phyloP scores from a whole-genome alignment of 2,329 filamentous ascomycete genomes.

The Drechslerella stenobrocha region DNA sequence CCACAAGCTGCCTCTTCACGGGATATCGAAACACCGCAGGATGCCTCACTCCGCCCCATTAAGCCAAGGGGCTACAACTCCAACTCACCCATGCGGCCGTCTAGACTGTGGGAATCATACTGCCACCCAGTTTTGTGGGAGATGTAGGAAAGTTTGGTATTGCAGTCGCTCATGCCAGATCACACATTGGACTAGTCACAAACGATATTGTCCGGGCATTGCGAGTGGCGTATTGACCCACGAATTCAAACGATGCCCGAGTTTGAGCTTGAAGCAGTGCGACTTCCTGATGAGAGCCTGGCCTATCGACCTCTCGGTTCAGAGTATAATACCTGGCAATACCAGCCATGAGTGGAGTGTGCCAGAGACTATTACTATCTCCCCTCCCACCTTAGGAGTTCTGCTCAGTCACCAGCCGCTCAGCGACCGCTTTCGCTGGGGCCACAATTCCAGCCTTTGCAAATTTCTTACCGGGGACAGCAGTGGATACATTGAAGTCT shows the following conservation, averaged over 20 bases:
- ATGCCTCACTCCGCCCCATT: constrained; percentile 16
- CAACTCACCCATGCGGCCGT: constrained; percentile 14
- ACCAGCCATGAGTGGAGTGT: constrained; percentile 17
- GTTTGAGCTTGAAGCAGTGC: constrained; percentile 12
- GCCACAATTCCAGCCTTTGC: constrained; percentile 18
- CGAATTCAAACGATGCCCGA: constrained; percentile 15
- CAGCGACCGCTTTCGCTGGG: constrained; percentile 12
- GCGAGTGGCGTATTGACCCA: constrained; percentile 11
- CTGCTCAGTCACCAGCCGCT: constrained; percentile 13
- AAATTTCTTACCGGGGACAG: constrained; percentile 16
- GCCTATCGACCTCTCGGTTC: constrained; percentile 15
- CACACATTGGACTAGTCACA: constrained; percentile 6
- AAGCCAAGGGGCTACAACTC: constrained; percentile 6
- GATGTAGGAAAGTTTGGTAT: constrained; percentile 18
- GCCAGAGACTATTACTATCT: constrained; percentile 7
- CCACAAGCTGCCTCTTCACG: constrained; percentile 4
- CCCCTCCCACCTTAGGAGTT: constrained; percentile 10
- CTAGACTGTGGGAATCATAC: constrained; percentile 16
- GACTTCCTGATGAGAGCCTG: constrained; percentile 7
- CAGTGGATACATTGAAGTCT: constrained; percentile 13
- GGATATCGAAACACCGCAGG: constrained; percentile 5
- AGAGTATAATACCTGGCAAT: constrained; percentile 13
- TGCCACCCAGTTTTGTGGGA: constrained; percentile 26
- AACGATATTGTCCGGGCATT: constrained; percentile 11
- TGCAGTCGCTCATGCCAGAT: constrained; percentile 6